Conservation (phyloP, 2,329 filamentous ascomycete genomes). For the Lecanosticta acicola region DNA sequence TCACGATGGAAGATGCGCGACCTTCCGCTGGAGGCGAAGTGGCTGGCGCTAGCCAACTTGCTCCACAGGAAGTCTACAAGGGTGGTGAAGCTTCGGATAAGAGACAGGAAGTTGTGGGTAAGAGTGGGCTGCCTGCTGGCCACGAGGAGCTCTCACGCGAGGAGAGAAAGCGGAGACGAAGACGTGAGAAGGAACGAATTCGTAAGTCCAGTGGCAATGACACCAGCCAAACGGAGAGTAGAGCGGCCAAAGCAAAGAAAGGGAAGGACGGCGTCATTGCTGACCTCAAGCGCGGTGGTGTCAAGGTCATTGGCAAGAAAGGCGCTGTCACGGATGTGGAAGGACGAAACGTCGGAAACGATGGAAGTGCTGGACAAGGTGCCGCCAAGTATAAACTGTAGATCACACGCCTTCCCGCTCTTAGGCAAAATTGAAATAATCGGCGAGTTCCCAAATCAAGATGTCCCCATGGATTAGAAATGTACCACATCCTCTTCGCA, state of each 20-base stretch:
- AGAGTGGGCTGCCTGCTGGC: constrained; percentile 70
- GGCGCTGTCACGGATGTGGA: constrained; percentile 79
- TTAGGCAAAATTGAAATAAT: background rate
- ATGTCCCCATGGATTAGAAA: too few species aligned
- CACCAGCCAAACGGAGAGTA: constrained; percentile 34
- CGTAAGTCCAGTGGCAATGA: constrained; percentile 58
- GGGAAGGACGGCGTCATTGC: constrained; percentile 58
- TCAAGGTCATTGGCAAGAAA: constrained; percentile 87
- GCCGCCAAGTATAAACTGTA: constrained; percentile 31
- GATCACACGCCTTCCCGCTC: background rate
- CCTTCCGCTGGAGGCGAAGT: constrained; percentile 75
- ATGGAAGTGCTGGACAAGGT: constrained; percentile 19
- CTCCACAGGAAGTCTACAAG: constrained; percentile 90
- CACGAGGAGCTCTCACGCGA: constrained; percentile 83
- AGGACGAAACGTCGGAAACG: constrained; percentile 60
- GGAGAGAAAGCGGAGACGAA: constrained; percentile 64
- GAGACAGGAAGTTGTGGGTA: constrained; percentile 63
- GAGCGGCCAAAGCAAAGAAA: constrained; percentile 52
- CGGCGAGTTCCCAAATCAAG: too few species aligned
- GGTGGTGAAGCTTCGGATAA: constrained; percentile 58
- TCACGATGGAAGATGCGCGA: constrained; percentile 91
- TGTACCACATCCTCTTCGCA: too few species aligned
- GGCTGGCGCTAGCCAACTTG: constrained; percentile 65
- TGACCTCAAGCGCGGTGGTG: constrained; percentile 74
- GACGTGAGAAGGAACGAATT: constrained; percentile 76